Base-by-base conservation (phyloP, 2,329 filamentous ascomycete genomes). In the Lasiodiplodia citricola region DNA sequence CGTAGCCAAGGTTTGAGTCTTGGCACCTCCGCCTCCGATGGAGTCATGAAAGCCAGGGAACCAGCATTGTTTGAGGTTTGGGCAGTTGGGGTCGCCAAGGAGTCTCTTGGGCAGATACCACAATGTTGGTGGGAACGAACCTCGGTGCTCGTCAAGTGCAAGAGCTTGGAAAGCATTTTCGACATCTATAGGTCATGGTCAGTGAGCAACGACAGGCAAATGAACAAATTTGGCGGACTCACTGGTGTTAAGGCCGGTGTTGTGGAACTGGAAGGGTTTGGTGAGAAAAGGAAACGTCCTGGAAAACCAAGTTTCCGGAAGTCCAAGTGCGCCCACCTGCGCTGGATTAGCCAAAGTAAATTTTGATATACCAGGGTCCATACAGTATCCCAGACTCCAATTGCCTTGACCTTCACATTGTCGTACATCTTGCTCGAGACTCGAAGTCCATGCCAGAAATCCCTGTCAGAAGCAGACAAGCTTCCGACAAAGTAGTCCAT, bases 81-180 rank as follows among this genome's bases (percentile, higher is more conserved):
- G 65, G 21, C 23, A n/a, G 25, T 66, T 70, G 71, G n/a, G 25
- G 2, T 13, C 2, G 18, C n/a, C 16, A 13, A 47, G 23, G 16
- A 51, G 14, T 8, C 16, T 16, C 21, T 63, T 44, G 25, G n/a
- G 25, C 47, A 84, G 81, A 63, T 84, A 82, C 85, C 85, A 88
- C 1, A 87, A 74, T 0, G 85, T 85, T 0, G 86, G 86, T 0
- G 80, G 78, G 70, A 86, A 88, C 0, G 85, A 82, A 6, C 74
- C 76, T 1, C 86, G 80, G 56, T 81, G 81, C 71, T 88, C 86
- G 58, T 88, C 86, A 0, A 88, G 78, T 1, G 85, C 85, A 0
- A 88, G 76, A 0, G 85, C 86, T 55, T 88, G 86, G 70, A 87
- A 87, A 1, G 86, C 86, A 69, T 87, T 83, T 52, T 86, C 82